Conservation (phyloP, 73 alveolate genomes). For the Paramecium sexaurelia region DNA sequence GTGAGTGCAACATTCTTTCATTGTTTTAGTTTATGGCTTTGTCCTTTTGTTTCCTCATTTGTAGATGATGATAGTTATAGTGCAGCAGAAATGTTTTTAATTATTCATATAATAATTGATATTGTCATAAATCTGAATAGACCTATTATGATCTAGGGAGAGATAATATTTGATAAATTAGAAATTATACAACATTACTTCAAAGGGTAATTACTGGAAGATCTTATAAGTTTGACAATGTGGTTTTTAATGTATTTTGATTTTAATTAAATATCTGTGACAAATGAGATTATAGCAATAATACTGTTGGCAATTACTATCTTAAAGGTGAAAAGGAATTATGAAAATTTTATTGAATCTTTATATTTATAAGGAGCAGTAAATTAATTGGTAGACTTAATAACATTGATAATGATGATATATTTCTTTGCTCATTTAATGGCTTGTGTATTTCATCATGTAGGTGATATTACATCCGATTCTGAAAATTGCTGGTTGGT, state of each 20-base stretch:
- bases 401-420: neutral
- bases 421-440: neutral
- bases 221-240: neutral
- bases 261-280: neutral
- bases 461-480: neutral
- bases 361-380: neutral
- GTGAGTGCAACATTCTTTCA: neutral
- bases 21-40: slow-evolving; percentile 16
- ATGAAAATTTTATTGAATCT: slow-evolving; percentile 7
- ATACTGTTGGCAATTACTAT: neutral
- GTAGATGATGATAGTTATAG: neutral
- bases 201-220: neutral
- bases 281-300: neutral
- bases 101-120: slow-evolving; percentile 7
- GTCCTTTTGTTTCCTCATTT: slow-evolving; percentile 1
- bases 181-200: neutral
- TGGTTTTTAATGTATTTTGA: slow-evolving; percentile 46
- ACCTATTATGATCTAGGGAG: slow-evolving; percentile 12
- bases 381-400: neutral
- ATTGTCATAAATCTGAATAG: neutral
- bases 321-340: neutral
- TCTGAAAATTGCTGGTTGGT: neutral
- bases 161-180: neutral
- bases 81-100: neutral
- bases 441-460: slow-evolving; percentile 45